Percentiles rank a stretch among this genome's conserved stretches.
phyloP scores from a whole-genome alignment of 1,139 yeast species.

The Insectozyma bohioensis region DNA sequence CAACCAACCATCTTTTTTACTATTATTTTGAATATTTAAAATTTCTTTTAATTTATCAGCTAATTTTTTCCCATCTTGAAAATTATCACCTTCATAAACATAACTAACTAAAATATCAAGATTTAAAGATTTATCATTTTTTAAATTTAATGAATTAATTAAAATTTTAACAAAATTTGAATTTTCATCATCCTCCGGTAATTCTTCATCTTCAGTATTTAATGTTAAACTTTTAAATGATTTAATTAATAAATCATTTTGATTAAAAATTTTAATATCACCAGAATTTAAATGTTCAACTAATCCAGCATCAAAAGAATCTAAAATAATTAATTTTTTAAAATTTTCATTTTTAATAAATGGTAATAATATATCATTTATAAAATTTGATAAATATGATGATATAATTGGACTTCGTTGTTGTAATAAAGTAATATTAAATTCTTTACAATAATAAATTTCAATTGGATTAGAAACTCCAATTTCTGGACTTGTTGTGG shows the following conservation, averaged over 20 bases:
- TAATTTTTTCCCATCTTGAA: conserved; percentile 63
- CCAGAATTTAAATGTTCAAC: conserved; percentile 26
- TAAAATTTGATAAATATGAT: conserved; percentile 53
- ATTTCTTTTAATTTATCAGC: conserved; percentile 39
- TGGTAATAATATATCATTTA: conserved; percentile 53
- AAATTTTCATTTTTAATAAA: conserved; percentile 43
- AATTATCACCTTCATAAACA: conserved; percentile 90
- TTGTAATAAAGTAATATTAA: conserved; percentile 61
- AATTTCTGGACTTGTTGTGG: conserved; percentile 7
- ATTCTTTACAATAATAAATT: conserved; percentile 42
- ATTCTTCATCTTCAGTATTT: conserved; percentile 8
- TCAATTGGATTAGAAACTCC: conserved; percentile 65
- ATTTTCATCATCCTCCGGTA: conserved; percentile 14
- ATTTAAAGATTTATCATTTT: conserved; percentile 9
- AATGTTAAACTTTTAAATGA: conserved; percentile 32
- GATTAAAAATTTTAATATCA: conserved; percentile 30
- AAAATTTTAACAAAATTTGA: conserved; percentile 19
- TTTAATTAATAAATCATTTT: conserved; percentile 32
- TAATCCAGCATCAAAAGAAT: conserved; percentile 70
- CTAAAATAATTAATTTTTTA: conserved; percentile 54
- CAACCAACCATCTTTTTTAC: conserved; percentile 39
- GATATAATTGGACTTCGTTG: conserved; percentile 85
- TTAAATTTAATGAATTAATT: conserved; percentile 12
- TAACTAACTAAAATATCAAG: conserved; percentile 40
- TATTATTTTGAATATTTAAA: conserved; percentile 22